These are phyloP conservation scores for Acacia pycnantha DNA, from an alignment of 331 rosid species.

Conservation along the genomic window DNA sequence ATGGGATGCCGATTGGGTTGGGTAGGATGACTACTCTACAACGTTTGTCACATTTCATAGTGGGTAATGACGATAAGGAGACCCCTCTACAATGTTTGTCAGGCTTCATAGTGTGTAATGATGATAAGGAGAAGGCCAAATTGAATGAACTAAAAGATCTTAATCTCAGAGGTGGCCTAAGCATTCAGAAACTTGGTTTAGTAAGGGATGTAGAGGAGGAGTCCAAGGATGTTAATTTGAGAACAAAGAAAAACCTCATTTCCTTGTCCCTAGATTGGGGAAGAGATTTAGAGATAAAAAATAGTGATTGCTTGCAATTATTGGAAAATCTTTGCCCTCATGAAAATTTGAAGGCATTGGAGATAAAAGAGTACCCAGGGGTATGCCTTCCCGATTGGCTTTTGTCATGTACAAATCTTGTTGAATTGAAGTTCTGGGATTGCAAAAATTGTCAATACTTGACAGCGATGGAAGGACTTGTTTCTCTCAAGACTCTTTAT, in stretches of 20 bases:
- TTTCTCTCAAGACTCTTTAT: background rate
- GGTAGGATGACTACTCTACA: too few relatives aligned
- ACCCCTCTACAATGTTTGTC: too few relatives aligned
- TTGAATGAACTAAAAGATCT: too few relatives aligned
- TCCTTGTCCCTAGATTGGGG: background rate
- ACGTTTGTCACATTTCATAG: too few relatives aligned
- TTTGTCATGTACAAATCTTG: background rate
- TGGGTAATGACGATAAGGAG: too few relatives aligned
- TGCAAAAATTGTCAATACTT: background rate
- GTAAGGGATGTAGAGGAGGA: background rate
- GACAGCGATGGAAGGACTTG: background rate
- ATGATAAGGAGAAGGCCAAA: too few relatives aligned
- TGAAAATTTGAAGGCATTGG: background rate
- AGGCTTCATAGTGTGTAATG: too few relatives aligned
- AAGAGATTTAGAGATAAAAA: rapidly evolving
- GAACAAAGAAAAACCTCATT: background rate
- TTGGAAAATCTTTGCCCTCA: background rate
- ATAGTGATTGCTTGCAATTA: background rate
- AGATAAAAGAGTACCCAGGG: rapidly evolving
- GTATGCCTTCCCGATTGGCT: background rate
- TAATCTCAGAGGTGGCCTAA: background rate
- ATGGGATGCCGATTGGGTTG: too few relatives aligned
- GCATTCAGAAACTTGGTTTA: background rate
- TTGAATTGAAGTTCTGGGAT: rapidly evolving
- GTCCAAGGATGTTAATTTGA: background rate